Evolutionary conservation across 1,139 yeast species (phyloP).

Genomic region (Eremothecium sinecaudum): DNA sequence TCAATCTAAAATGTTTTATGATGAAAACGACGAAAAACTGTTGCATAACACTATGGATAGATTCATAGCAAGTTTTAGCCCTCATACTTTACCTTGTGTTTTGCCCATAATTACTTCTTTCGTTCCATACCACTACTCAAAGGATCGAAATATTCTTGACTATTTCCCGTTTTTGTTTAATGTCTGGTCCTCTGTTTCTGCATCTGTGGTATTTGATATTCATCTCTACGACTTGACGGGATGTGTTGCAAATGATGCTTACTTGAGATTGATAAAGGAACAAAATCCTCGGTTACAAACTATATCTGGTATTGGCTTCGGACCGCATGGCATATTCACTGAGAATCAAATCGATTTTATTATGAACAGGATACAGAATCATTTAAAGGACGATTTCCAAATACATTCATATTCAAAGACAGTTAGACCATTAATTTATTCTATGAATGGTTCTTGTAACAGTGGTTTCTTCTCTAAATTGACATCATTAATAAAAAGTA

Average conservation of each 20-base stretch:
- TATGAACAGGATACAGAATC: slow-evolving; percentile 40
- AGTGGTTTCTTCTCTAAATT: slow-evolving; percentile 48
- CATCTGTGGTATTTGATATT: slow-evolving; percentile 52
- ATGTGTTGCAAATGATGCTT: slow-evolving; percentile 45
- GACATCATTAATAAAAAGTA: slow-evolving; percentile 50
- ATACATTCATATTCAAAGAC: slow-evolving; percentile 49
- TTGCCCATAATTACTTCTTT: slow-evolving; percentile 47
- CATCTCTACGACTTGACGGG: slow-evolving; percentile 62
- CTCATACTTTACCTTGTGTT: slow-evolving; percentile 49
- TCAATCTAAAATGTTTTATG: slow-evolving; percentile 35
- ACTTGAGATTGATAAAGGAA: slow-evolving; percentile 25
- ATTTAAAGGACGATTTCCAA: slow-evolving; percentile 45
- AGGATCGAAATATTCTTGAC: slow-evolving; percentile 28
- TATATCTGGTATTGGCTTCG: slow-evolving; percentile 31
- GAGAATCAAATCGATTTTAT: slow-evolving; percentile 49
- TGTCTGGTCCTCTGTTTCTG: slow-evolving; percentile 58
- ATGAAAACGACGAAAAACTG: slow-evolving; percentile 26
- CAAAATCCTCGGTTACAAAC: slow-evolving; percentile 17
- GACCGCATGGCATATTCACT: slow-evolving; percentile 53
- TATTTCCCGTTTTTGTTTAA: slow-evolving; percentile 61
- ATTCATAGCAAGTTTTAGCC: slow-evolving; percentile 38
- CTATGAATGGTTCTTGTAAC: slow-evolving; percentile 46
- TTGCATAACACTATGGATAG: slow-evolving; percentile 31
- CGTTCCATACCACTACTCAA: slow-evolving; percentile 37
- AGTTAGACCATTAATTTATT: slow-evolving; percentile 55